These are phyloP conservation scores for Kuraishia cidri DNA, from an alignment of 805 yeast species.

Conservation along the genomic window DNA sequence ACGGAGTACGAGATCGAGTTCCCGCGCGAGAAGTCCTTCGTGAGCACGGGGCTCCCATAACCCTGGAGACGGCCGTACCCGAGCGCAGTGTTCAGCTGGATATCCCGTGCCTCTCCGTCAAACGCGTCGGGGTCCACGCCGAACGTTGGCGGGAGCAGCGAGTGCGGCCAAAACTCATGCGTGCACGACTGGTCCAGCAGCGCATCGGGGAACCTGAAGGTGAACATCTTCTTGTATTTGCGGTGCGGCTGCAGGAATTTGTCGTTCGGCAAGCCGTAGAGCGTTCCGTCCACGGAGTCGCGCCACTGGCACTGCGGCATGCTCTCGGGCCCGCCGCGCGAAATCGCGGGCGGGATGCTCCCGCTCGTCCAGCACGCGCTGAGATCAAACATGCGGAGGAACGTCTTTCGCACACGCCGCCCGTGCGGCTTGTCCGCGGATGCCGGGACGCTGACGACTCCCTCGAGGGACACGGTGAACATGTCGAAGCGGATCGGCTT, in stretches of 20 bases:
- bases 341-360: conserved; percentile 2
- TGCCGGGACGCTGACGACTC: conserved; percentile 15
- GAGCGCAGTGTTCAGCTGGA: conserved; percentile 24
- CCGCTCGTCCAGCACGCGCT: conserved; percentile 4
- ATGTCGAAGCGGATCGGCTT: conserved; percentile 47
- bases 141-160: conserved; percentile 29
- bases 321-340: conserved; percentile 16
- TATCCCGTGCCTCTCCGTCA: conserved; percentile 11
- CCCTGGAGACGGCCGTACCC: conserved; percentile 48
- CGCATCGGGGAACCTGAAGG: conserved; percentile 44
- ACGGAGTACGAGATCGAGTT: conserved; percentile 39
- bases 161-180: conserved; percentile 25
- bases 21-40: conserved; percentile 33
- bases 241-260: conserved; percentile 34
- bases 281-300: conserved; percentile 16
- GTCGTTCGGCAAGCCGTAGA: conserved; percentile 31
- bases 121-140: conserved; percentile 22
- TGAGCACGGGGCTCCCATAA: conserved; percentile 43
- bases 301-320: conserved; percentile 33
- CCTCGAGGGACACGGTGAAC: conserved; percentile 53
- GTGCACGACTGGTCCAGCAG: conserved; percentile 44
- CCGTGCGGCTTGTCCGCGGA: conserved; percentile 2
- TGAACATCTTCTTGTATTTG: conserved; percentile 46
- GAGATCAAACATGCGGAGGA: conserved; percentile 4
- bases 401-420: too few relatives aligned